Conservation (phyloP, 768 basidiomycete genomes). For the Piloderma croceum region DNA sequence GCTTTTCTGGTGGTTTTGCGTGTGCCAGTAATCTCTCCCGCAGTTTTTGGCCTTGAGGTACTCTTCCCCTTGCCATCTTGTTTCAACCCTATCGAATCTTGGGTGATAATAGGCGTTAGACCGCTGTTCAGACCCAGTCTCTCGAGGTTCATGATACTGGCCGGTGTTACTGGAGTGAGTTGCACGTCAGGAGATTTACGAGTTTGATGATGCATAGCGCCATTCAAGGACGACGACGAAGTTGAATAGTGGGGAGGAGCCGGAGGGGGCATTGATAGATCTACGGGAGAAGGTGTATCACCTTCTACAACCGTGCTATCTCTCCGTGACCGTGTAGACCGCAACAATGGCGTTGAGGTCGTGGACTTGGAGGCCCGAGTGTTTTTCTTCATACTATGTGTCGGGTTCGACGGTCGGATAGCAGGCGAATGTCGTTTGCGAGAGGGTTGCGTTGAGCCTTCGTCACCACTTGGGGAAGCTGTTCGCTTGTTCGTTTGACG, state of each 20-base stretch:
- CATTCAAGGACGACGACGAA: conserved; percentile 9
- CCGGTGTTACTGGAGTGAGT: conserved; percentile 80
- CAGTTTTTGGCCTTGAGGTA: conserved; percentile 22
- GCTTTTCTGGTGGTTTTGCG: conserved; percentile 26
- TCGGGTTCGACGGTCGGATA: conserved; percentile 32
- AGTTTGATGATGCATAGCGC: too few species aligned
- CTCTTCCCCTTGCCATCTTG: conserved; percentile 24
- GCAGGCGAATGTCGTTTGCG: conserved; percentile 54
- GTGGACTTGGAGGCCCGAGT: conserved; percentile 44
- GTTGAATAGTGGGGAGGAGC: conserved; percentile 40
- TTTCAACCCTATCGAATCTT: too few species aligned
- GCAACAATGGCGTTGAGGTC: conserved; percentile 53
- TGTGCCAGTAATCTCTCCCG: conserved; percentile 15
- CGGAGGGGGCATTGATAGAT: conserved; percentile 85
- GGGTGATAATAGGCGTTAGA: conserved; percentile 28
- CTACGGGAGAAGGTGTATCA: conserved; percentile 83
- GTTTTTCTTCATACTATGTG: conserved; percentile 17
- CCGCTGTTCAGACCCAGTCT: conserved; percentile 48
- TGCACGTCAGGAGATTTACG: too few species aligned
- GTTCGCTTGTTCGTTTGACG: conserved; percentile 43
- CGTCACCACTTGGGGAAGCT: conserved; percentile 54
- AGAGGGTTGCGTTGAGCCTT: conserved; percentile 34
- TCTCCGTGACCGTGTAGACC: conserved; percentile 38
- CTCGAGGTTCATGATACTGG: conserved; percentile 88
- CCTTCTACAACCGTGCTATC: conserved; percentile 32